Evolutionary conservation across 176 grass and related monocot species (phyloP).

Genomic region (Areca catechu): DNA sequence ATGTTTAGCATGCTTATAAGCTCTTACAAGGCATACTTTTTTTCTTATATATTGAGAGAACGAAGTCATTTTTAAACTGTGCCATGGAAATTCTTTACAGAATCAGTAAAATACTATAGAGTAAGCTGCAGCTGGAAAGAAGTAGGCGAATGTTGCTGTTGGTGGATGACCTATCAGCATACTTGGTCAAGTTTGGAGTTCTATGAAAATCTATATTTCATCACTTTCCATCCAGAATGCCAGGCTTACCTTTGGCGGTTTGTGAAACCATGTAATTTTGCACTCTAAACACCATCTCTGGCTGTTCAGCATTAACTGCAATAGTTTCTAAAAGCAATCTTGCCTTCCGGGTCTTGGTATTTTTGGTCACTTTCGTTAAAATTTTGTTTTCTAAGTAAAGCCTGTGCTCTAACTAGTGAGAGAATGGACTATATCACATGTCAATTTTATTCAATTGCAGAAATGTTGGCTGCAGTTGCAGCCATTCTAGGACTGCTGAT

Average conservation of each 20-base stretch:
- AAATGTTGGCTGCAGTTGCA: constrained; percentile 33
- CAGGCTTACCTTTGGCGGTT: constrained; percentile 42
- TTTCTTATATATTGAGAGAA: too few species aligned
- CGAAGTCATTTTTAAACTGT: too few species aligned
- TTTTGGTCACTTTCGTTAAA: too few species aligned
- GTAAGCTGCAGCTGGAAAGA: not conserved
- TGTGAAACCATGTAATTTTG: constrained; percentile 37
- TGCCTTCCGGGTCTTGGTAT: too few species aligned
- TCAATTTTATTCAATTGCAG: constrained; percentile 11
- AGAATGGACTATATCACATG: not conserved
- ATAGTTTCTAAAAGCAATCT: too few species aligned
- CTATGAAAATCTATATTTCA: constrained; percentile 8
- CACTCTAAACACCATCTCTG: too few species aligned
- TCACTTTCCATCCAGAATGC: constrained; percentile 26
- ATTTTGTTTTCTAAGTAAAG: too few species aligned
- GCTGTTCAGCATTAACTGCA: too few species aligned
- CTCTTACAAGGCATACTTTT: too few species aligned
- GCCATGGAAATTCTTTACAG: not conserved
- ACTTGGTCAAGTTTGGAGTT: not conserved
- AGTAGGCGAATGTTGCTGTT: not conserved
- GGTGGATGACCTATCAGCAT: not conserved
- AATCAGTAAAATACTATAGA: not conserved
- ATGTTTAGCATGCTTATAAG: too few species aligned
- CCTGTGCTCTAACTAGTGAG: too few species aligned
- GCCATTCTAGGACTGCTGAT: constrained; percentile 39